Conservation (phyloP, 495 filamentous ascomycete genomes). For the Stereocaulon alpinum region DNA sequence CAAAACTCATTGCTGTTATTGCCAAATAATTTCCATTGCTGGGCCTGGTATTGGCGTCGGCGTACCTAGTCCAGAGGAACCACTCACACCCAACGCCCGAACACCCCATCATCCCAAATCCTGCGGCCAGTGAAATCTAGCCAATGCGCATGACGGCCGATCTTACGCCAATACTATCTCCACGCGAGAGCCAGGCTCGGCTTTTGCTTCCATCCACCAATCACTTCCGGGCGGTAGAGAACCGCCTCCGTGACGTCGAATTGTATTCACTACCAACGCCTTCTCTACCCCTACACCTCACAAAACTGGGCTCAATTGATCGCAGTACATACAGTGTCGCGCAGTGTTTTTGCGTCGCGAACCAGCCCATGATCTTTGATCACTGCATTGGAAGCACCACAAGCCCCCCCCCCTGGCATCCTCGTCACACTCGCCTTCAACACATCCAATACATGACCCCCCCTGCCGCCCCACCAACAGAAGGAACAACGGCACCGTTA, state of each 20-base stretch:
- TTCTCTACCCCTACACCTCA: background rate
- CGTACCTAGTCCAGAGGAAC: slow-evolving; percentile 1
- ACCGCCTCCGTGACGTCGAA: slow-evolving; percentile 20
- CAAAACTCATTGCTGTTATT: background rate
- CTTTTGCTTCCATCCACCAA: slow-evolving; percentile 14
- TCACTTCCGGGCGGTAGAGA: slow-evolving; percentile 16
- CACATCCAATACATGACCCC: background rate
- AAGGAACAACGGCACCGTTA: background rate
- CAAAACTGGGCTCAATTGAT: background rate
- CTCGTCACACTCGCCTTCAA: background rate
- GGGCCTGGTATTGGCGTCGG: background rate
- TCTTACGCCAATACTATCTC: background rate
- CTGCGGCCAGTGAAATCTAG: slow-evolving; percentile 9
- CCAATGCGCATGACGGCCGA: slow-evolving; percentile 17
- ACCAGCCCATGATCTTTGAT: background rate
- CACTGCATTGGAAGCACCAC: background rate
- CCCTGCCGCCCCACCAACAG: slow-evolving; percentile 2
- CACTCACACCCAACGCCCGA: slow-evolving; percentile 5
- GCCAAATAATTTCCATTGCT: background rate
- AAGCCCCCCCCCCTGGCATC: background rate
- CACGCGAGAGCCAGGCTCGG: slow-evolving; percentile 12
- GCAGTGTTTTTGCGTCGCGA: background rate
- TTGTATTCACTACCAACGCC: background rate
- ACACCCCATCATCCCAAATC: slow-evolving; percentile 5
- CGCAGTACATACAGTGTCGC: background rate